Base-by-base conservation (phyloP, 345 rosid genomes). In the Geranium brycei region DNA sequence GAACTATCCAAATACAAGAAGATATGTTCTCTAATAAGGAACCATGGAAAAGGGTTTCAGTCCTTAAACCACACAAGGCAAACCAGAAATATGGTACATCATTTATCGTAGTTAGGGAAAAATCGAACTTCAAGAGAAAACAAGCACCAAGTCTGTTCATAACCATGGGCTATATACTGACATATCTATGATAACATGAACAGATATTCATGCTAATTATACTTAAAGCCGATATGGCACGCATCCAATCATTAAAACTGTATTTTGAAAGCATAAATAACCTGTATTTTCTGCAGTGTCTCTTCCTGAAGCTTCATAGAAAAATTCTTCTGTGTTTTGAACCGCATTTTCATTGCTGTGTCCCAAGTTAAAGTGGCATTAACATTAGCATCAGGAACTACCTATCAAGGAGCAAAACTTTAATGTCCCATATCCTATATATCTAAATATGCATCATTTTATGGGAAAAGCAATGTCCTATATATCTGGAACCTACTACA, bases 271-370 rank as follows among this genome's bases (percentile, higher is more conserved):
- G 53, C 64, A 16, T 62, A 18, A 13, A 51, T 31, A 61, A 84
- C 93, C 86, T 79, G 73, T 75, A 67, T 77, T 72, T 73, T 72
- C 85, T 66, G 70, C 76, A 71, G 71, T 60, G 31, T n/a, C 68
- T 63, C 59, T 47, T 18, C 51, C 58, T 60, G 72, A 71, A 71
- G 66, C 79, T 51, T 71, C 69, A 31, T 61, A 57, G 64, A 53
- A 75, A 72, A 75, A 64, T 68, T 77, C 82, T 62, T 68, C 82
- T 69, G 55, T 57, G 66, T 71, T 73, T 23, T 73, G 77, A 61
- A 69, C 69, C 38, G 61, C 51, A 61, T 59, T 74, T 67, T 74
- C 75, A 64, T 53, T 55, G 75, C 83, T 78, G 72, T 57, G 63
- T 53, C 64, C 28, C 19, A 72, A 64, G 56, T 66, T 56, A 70